Evolutionary conservation across 768 basidiomycete genomes (phyloP).

Genomic region (Tricholoma sp.): DNA sequence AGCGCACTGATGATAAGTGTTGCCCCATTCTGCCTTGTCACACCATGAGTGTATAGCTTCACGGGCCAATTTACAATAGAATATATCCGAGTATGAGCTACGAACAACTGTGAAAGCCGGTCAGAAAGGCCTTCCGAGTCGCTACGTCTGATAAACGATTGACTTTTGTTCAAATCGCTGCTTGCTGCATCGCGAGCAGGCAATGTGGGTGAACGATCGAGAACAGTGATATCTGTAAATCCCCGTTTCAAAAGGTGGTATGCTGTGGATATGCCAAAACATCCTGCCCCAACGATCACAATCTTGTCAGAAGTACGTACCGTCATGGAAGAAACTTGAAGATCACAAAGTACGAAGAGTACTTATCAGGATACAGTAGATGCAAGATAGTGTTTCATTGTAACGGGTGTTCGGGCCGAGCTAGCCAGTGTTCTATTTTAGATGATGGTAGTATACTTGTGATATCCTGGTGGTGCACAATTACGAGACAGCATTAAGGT

Average conservation of each 20-base stretch:
- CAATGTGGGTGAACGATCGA: slow-evolving; percentile 64
- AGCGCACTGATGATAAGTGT: slow-evolving; percentile 78
- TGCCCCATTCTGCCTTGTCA: slow-evolving; percentile 56
- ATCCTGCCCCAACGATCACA: slow-evolving; percentile 76
- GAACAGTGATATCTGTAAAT: slow-evolving; percentile 64
- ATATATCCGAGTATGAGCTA: slow-evolving; percentile 63
- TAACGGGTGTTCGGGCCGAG: too few species aligned
- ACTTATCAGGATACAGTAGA: too few species aligned
- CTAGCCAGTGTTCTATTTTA: too few species aligned
- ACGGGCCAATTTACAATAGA: slow-evolving; percentile 66
- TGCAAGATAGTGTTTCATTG: too few species aligned
- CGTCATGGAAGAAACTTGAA: slow-evolving; percentile 1
- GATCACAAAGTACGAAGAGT: not conserved
- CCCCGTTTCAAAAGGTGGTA: slow-evolving; percentile 68
- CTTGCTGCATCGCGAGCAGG: slow-evolving; percentile 83
- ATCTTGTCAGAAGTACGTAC: slow-evolving; percentile 27
- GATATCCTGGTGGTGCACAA: too few species aligned
- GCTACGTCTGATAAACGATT: slow-evolving; percentile 6
- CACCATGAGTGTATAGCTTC: slow-evolving; percentile 80
- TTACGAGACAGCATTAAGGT: too few species aligned
- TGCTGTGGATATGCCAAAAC: slow-evolving; percentile 86
- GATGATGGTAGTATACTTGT: too few species aligned
- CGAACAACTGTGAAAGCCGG: slow-evolving; percentile 53
- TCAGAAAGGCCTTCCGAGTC: not conserved
- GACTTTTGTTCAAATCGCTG: slow-evolving; percentile 49